Conservation (phyloP, 176 grass and related monocot genomes). For the Miscanthus lutarioriparius region DNA sequence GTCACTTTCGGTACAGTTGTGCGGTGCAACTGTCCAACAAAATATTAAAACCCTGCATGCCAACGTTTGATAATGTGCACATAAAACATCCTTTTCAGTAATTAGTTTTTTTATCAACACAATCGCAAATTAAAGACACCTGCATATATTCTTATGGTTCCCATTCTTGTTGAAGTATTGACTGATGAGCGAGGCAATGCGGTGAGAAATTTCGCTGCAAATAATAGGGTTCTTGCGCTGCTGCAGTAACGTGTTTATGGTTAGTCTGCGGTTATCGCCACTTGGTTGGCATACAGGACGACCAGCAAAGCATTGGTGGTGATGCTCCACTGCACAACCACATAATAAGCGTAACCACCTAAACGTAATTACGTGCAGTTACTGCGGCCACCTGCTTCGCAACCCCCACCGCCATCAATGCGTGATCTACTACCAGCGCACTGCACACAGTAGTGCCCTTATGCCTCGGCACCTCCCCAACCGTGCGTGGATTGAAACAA, state of each 20-base stretch:
- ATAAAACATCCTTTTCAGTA: neutral
- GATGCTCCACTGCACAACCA: neutral
- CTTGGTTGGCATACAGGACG: no score
- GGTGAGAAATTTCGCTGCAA: no score
- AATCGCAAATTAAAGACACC: no score
- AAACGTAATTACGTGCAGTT: constrained; percentile 39
- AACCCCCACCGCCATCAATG: constrained; percentile 54
- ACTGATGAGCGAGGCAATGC: no score
- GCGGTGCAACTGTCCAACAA: neutral
- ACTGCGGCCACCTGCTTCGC: constrained; percentile 49
- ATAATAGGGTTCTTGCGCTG: no score
- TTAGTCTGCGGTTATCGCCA: no score
- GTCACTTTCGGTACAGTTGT: constrained; percentile 38
- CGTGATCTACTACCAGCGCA: constrained; percentile 20
- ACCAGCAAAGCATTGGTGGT: no score
- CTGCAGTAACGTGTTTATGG: no score
- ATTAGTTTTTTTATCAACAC: neutral
- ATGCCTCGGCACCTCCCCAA: constrained; percentile 32
- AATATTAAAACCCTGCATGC: neutral
- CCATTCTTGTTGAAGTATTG: neutral
- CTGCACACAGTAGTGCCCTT: neutral
- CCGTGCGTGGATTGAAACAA: constrained; percentile 38
- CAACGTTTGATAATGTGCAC: neutral
- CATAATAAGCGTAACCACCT: neutral
- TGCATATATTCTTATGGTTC: neutral